Evolutionary conservation across 352 stramenopile genomes (phyloP), one percentile per base, ranked within the genome.

Genomic region (Albugo candida): DNA sequence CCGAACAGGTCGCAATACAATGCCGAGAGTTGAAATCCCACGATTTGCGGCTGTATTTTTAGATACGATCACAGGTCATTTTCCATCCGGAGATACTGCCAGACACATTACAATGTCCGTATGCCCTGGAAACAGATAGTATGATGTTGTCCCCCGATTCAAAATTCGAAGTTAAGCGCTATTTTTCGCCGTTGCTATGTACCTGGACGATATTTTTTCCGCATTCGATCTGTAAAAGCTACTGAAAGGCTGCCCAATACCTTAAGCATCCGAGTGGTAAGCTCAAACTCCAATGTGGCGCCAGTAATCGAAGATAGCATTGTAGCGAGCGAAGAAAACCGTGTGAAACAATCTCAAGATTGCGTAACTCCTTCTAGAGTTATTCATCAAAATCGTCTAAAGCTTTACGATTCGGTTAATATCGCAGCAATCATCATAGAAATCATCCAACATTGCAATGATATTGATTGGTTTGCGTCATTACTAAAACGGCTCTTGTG

Each of bases 81-180:
- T 65, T 18, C 79, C 82, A 51, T 95, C 76, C 0, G 70, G 69
- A 48, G 78, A 95, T 13, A 89, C 78, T n/a, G 92, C 83, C 5
- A 99, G 65, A 13, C 88, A 83, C 53, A 99, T 93, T 11, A 99
- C 93, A 49, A 96, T 98, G 43, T 97, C 93, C 10, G 75, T 79
- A 61, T 99, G 95, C n/a, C 95, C 94, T 48, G 94, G 92, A 21
- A 99, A 64, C 47, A 98, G 67, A 16, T 93, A 75, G 41, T 85
- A 96, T 6, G 88, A 97, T 49, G 96, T 81, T 5, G 83, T 85
- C 14, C 80, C 56, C 50, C 88, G 61, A 52, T 97, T 71, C 42
- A 98, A 82, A 27, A 98, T 64, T 16, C 93, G 92, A 51, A 98
- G 88, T 61, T 97, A 73, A 24, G 65, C 74, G 41, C 76, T 97